Percentiles rank a stretch among this genome's conserved stretches.
phyloP scores from a whole-genome alignment of 192 early-diverging fungal species.

The Entomortierella beljakovae region DNA sequence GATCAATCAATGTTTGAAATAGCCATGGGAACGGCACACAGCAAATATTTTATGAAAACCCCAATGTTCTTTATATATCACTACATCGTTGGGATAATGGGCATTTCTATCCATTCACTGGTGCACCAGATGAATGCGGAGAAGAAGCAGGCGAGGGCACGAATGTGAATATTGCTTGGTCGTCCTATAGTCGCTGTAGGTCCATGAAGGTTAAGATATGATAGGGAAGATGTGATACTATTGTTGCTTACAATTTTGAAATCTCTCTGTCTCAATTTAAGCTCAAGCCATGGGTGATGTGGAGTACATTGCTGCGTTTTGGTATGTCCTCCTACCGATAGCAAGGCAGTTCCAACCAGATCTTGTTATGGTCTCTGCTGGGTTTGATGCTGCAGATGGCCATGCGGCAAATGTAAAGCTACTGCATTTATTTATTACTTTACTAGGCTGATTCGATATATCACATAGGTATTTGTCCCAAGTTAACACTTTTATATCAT shows the following conservation, averaged over 20 bases:
- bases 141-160: slow-evolving; percentile 62
- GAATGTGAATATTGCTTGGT: slow-evolving; percentile 65
- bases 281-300: slow-evolving; percentile 72
- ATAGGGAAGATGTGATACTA: neutral
- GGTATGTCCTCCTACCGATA: slow-evolving; percentile 74
- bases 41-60: slow-evolving; percentile 74
- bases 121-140: slow-evolving; percentile 67
- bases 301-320: slow-evolving; percentile 79
- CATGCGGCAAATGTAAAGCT: slow-evolving; percentile 68
- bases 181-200: slow-evolving; percentile 59
- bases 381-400: slow-evolving; percentile 80
- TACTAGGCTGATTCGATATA: neutral
- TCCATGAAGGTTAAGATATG: neutral
- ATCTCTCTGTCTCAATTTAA: neutral
- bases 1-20: neutral
- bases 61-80: slow-evolving; percentile 78
- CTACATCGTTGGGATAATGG: slow-evolving; percentile 81
- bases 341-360: slow-evolving; percentile 79
- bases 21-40: slow-evolving; percentile 82
- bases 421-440: neutral
- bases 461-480: neutral
- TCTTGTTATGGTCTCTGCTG: slow-evolving; percentile 78
- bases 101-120: slow-evolving; percentile 76
- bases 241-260: neutral
- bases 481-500: neutral